Evolutionary conservation across 2,329 filamentous ascomycete species (phyloP).

Genomic region (Trichophyton simii): DNA sequence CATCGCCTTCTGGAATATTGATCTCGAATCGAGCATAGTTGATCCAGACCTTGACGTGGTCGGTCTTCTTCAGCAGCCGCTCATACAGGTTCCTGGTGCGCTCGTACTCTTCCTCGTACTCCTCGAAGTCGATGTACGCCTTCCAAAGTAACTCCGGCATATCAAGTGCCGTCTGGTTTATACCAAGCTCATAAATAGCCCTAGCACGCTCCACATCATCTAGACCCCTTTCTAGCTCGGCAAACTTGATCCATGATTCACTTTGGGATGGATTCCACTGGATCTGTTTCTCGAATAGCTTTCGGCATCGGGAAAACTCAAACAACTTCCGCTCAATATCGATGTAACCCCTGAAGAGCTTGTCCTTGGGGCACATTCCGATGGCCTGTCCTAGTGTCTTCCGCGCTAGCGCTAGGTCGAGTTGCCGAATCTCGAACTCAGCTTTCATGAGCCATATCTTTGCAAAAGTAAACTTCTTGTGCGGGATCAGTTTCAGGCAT

Average conservation of each 20-base stretch:
- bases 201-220: constrained; percentile 80
- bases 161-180: constrained; percentile 69
- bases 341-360: constrained; percentile 85
- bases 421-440: constrained; percentile 83
- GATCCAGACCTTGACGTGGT: constrained; percentile 98
- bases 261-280: constrained; percentile 84
- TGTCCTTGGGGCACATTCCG: constrained; percentile 92
- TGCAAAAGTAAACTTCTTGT: constrained; percentile 94
- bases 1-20: constrained; percentile 63
- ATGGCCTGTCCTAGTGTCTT: constrained; percentile 85
- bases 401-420: constrained; percentile 63
- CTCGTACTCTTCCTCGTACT: constrained; percentile 85
- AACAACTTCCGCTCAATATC: constrained; percentile 86
- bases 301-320: constrained; percentile 84
- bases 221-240: constrained; percentile 79
- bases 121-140: constrained; percentile 96
- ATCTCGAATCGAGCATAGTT: constrained; percentile 98
- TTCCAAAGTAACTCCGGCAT: constrained; percentile 99
- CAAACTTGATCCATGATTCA: constrained; percentile 92
- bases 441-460: constrained; percentile 93
- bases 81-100: constrained; percentile 74
- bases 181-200: constrained; percentile 83
- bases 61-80: constrained; percentile 81
- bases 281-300: constrained; percentile 84
- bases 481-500: constrained; percentile 75